These are phyloP conservation scores for Eucalyptus shirleyi DNA, from an alignment of 345 rosid species.

Conservation along the genomic window DNA sequence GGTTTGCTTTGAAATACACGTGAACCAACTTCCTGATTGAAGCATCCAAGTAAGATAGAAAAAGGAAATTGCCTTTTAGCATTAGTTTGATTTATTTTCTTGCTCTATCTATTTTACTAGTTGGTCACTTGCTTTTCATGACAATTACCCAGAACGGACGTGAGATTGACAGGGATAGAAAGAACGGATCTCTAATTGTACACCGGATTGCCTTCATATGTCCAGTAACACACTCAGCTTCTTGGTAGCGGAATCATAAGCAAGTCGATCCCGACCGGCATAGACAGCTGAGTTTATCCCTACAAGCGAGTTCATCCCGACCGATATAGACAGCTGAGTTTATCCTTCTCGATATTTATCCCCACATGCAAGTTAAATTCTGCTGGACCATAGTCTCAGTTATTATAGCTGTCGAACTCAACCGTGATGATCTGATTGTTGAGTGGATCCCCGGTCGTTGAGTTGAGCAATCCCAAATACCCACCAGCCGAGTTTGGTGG, in stretches of 20 bases:
- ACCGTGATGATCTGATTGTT: background rate
- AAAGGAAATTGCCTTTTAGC: background rate
- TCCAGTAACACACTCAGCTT: background rate
- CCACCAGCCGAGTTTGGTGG: slow-evolving; percentile 40
- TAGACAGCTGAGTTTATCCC: background rate
- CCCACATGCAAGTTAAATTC: slow-evolving; percentile 10
- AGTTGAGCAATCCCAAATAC: slow-evolving; percentile 18
- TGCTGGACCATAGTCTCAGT: slow-evolving; percentile 13
- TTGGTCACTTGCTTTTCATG: background rate
- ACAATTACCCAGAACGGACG: background rate
- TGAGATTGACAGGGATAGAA: background rate
- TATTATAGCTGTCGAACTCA: slow-evolving; percentile 15
- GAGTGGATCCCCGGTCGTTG: background rate
- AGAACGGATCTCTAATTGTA: background rate
- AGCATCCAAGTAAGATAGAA: background rate
- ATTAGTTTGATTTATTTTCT: background rate
- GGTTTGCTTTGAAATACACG: background rate
- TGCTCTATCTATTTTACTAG: background rate
- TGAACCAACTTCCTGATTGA: background rate
- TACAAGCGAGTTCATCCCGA: background rate
- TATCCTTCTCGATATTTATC: background rate
- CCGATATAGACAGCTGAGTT: background rate
- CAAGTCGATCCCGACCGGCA: background rate
- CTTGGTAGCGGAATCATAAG: background rate
- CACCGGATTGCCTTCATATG: background rate